Percentiles rank a stretch among this genome's conserved stretches.
phyloP scores from a whole-genome alignment of 495 filamentous ascomycete species.

The Gamarada debralockiae region DNA sequence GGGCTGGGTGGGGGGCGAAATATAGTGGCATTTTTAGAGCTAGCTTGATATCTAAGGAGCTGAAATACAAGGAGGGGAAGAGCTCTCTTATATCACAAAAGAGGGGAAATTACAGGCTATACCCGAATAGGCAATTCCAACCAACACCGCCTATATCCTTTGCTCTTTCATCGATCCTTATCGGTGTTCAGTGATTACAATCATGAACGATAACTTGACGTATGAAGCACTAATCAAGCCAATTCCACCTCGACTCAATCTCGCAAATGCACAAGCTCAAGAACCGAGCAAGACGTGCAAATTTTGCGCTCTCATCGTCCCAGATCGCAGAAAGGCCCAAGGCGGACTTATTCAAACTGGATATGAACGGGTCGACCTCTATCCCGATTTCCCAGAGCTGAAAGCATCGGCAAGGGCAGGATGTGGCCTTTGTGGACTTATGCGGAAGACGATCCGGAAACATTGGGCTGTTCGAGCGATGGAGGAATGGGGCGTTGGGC shows the following conservation, averaged over 20 bases:
- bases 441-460: constrained; percentile 8
- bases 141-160: too few relatives aligned
- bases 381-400: constrained; percentile 11
- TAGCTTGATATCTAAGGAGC: too few relatives aligned
- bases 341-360: neutral
- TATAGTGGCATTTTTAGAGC: too few relatives aligned
- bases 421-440: constrained; percentile 9
- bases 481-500: constrained; percentile 10
- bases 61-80: too few relatives aligned
- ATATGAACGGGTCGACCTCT: constrained; percentile 8
- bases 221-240: constrained; percentile 9
- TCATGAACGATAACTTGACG: too few relatives aligned
- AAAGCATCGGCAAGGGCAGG: constrained; percentile 3
- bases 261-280: neutral
- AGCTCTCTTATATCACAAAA: too few relatives aligned
- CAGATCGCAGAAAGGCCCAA: neutral
- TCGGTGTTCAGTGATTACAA: too few relatives aligned
- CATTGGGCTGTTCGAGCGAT: constrained; percentile 11
- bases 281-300: neutral
- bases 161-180: too few relatives aligned
- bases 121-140: too few relatives aligned
- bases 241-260: constrained; percentile 6
- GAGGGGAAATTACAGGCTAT: too few relatives aligned
- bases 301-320: neutral
- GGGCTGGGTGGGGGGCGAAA: too few relatives aligned